These are phyloP conservation scores for Grosmannia serpens DNA, from an alignment of 2,329 filamentous ascomycete genomes.

Conservation along the genomic window DNA sequence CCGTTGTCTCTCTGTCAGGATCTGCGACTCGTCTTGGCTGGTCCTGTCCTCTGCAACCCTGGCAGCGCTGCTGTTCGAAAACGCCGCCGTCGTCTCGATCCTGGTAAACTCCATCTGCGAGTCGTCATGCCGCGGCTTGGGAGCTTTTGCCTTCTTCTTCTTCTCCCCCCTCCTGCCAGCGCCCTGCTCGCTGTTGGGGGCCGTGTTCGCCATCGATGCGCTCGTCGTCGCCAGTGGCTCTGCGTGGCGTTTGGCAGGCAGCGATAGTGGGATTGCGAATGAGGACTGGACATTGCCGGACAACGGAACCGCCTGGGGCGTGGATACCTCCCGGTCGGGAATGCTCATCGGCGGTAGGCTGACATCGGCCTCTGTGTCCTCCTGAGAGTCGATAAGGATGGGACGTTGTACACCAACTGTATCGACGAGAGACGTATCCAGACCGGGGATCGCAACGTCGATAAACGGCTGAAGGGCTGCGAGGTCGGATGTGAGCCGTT, in stretches of 20 bases:
- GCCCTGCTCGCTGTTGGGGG: neutral
- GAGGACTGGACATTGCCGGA: conserved; percentile 13
- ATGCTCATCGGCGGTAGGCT: conserved; percentile 17
- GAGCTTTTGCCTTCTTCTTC: conserved; percentile 17
- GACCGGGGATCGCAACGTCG: conserved; percentile 33
- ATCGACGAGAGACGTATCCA: conserved; percentile 26
- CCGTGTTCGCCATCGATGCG: conserved; percentile 5
- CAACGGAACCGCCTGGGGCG: conserved; percentile 13
- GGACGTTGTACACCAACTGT: conserved; percentile 25
- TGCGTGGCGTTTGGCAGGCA: conserved; percentile 15
- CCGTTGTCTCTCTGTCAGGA: conserved; percentile 67
- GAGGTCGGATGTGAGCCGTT: conserved; percentile 50
- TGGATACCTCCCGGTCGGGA: conserved; percentile 9
- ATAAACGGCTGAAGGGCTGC: conserved; percentile 44
- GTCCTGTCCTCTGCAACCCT: neutral
- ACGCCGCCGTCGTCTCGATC: conserved; percentile 44
- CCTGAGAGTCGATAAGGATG: conserved; percentile 36
- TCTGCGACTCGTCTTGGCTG: conserved; percentile 46
- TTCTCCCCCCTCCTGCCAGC: conserved; percentile 7
- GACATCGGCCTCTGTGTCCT: conserved; percentile 25
- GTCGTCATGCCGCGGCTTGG: conserved; percentile 61
- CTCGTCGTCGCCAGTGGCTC: conserved; percentile 5
- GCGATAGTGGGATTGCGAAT: conserved; percentile 20
- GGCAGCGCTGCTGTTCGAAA: conserved; percentile 20
- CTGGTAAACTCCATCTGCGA: conserved; percentile 70